Evolutionary conservation across 2,329 filamentous ascomycete species (phyloP), one percentile per base, ranked within the genome.

Genomic region (Penicillium thymicola): DNA sequence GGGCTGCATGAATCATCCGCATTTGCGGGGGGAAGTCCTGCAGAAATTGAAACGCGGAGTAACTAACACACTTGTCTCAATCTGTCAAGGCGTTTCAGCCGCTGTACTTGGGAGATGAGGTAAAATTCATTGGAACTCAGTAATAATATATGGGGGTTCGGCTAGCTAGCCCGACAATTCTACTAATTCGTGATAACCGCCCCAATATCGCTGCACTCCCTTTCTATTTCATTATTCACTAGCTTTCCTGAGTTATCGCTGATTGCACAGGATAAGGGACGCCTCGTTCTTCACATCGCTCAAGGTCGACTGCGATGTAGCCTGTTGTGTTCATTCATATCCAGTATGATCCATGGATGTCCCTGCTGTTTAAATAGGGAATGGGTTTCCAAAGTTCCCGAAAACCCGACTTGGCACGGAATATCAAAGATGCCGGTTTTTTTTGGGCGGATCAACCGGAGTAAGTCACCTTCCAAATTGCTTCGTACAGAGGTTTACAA

Each of bases 71-170:
- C 53, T 55, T 55, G 25, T 42, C 54, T 43, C 36, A 13, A 53
- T 53, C 36, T 10, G 54, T 42, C 54, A 56, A 53, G 54, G 54
- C 42, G n/a, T 56, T 56, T 27, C 36, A 53, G 28, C 49, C 54
- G 54, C 25, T 18, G 14, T n/a, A 13, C n/a, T 5, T 42, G 32
- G 13, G 5, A 21, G 25, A 27, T 27, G 25, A 34, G 11, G 4
- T 14, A 23, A 14, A 23, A 6, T 9, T 10, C 27, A 34, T 41
- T 30, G 13, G 8, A 14, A 25, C 9, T 6, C 3, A 18, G 10
- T 6, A 14, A 21, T 23, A 7, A 9, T 18, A 5, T 4, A 21
- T 25, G 42, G 18, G 45, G 23, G n/a, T 14, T 4, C 25, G 42
- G 25, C 13, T 30, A 18, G 13, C 36, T 21, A 3, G 11, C 16